Evolutionary conservation across 305 asterid species (phyloP).

Genomic region (Solanum hybrid): DNA sequence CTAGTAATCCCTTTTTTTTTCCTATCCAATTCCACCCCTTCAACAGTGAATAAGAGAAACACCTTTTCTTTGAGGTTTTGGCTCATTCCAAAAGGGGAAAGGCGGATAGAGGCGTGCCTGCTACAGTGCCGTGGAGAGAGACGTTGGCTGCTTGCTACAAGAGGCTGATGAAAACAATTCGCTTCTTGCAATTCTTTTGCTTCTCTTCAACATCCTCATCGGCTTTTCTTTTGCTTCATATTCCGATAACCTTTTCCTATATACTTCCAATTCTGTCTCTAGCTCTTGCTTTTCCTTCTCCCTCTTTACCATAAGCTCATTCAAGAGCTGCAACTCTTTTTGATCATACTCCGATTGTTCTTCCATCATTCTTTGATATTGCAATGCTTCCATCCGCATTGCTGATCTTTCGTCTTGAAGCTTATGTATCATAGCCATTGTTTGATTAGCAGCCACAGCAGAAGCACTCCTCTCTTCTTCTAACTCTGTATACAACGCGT

Average conservation of each 20-base stretch:
- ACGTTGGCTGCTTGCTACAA: conserved; percentile 32
- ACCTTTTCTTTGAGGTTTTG: no score
- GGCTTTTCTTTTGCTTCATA: conserved; percentile 55
- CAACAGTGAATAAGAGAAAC: no score
- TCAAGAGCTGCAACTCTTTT: conserved; percentile 85
- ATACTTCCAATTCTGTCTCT: conserved; percentile 49
- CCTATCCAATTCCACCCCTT: no score
- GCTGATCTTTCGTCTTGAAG: conserved; percentile 97
- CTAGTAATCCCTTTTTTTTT: no score
- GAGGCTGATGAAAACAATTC: conserved; percentile 61
- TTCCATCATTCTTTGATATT: conserved; percentile 98
- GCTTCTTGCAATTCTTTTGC: conserved; percentile 45
- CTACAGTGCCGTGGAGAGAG: no score
- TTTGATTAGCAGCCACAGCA: conserved; percentile 81
- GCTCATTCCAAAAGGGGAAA: no score
- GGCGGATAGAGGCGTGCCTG: no score
- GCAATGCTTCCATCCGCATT: conserved; percentile 96
- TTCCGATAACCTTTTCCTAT: conserved; percentile 60
- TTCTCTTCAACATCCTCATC: conserved; percentile 36
- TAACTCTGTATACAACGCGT: conserved; percentile 56
- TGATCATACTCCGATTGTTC: conserved; percentile 96
- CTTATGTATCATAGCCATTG: conserved; percentile 93
- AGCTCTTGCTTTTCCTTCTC: conserved; percentile 86
- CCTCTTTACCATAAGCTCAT: conserved; percentile 86
- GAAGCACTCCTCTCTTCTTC: conserved; percentile 95